These are phyloP conservation scores for Salvia sclarea DNA, from an alignment of 305 asterid genomes.

Conservation along the genomic window DNA sequence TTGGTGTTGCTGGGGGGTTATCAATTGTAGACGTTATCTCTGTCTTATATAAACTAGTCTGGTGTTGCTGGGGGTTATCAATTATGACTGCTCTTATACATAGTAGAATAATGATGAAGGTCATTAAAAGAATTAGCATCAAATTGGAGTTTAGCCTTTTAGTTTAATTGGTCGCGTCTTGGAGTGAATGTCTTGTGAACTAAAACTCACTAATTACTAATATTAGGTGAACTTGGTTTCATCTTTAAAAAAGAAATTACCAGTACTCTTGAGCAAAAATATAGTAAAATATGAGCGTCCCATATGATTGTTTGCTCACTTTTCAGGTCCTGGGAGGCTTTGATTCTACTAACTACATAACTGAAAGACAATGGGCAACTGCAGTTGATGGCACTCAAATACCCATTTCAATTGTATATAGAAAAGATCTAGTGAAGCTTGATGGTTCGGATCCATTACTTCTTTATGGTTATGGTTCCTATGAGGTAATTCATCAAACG, in stretches of 20 bases:
- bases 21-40: too few relatives aligned
- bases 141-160: neutral
- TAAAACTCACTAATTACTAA: neutral
- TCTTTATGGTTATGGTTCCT: conserved; percentile 96
- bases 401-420: conserved; percentile 82
- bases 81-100: too few relatives aligned
- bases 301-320: conserved; percentile 24
- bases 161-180: neutral
- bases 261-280: too few relatives aligned
- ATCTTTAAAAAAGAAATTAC: neutral
- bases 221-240: neutral
- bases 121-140: neutral
- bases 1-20: too few relatives aligned
- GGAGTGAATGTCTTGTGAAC: too few relatives aligned
- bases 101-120: neutral
- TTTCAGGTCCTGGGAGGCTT: conserved; percentile 88
- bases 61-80: neutral
- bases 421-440: conserved; percentile 77
- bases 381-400: conserved; percentile 79
- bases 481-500: conserved; percentile 63
- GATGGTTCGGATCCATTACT: conserved; percentile 88
- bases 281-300: neutral
- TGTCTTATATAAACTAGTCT: neutral
- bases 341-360: conserved; percentile 70
- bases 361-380: conserved; percentile 93